phyloP scores from a whole-genome alignment of 202 grass and related monocot species.

The Eragrostis tef region DNA sequence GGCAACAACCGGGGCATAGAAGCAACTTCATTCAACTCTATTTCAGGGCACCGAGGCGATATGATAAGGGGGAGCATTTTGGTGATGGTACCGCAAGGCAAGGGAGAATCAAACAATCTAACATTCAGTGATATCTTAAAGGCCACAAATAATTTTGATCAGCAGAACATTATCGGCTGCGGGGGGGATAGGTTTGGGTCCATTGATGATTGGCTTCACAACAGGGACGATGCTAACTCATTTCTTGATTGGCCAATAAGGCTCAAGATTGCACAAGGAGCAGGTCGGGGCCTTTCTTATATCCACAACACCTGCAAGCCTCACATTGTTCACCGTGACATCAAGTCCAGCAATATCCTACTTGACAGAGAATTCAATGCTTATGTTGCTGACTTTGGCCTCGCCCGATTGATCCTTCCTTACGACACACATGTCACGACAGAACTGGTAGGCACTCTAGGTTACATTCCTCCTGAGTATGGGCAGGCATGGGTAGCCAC shows the following conservation, averaged over 20 bases:
- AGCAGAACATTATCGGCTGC: constrained; percentile 80
- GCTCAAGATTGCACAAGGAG: constrained; percentile 74
- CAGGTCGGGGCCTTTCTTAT: constrained; percentile 75
- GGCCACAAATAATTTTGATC: constrained; percentile 90
- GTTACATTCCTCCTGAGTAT: constrained; percentile 93
- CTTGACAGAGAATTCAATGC: constrained; percentile 77
- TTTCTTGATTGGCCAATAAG: constrained; percentile 82
- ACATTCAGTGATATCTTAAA: constrained; percentile 74
- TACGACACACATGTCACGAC: constrained; percentile 87
- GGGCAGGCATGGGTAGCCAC: constrained; percentile 70
- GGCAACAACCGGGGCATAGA: constrained; percentile 47
- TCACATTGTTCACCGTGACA: constrained; percentile 84
- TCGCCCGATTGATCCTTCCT: constrained; percentile 77
- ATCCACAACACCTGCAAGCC: constrained; percentile 84
- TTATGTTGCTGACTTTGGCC: constrained; percentile 87
- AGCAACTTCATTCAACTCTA: constrained; percentile 59
- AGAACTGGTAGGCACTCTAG: constrained; percentile 81
- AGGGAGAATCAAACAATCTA: constrained; percentile 58
- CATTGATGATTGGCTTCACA: constrained; percentile 94
- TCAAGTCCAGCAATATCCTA: constrained; percentile 95
- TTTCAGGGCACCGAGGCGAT: constrained; percentile 42
- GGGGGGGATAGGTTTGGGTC: no score
- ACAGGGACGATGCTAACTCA: constrained; percentile 51
- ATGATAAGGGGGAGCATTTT: constrained; percentile 56
- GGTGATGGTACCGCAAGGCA: constrained; percentile 63